phyloP scores from a whole-genome alignment of 495 filamentous ascomycete genomes.

The Penicillium cosmopolitanum region DNA sequence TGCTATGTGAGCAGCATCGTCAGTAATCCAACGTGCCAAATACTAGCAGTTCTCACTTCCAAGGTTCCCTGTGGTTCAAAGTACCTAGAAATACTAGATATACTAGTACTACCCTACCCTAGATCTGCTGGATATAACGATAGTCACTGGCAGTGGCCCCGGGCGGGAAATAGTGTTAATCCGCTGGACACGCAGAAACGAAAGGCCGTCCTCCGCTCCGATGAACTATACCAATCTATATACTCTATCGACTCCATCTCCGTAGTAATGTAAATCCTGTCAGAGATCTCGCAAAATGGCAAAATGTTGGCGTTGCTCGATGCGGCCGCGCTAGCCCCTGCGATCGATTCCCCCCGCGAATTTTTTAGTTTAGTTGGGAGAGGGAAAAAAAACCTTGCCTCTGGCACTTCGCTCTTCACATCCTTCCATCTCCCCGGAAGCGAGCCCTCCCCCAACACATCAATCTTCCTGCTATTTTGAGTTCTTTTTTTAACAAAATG shows the following conservation, averaged over 20 bases:
- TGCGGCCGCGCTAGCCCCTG: conserved; percentile 49
- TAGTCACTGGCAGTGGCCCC: no score
- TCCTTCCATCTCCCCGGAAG: conserved; percentile 31
- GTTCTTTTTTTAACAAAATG: conserved; percentile 32
- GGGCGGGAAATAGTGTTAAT: conserved; percentile 36
- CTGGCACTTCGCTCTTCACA: conserved; percentile 40
- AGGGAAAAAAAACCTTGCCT: conserved; percentile 41
- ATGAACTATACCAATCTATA: conserved; percentile 27
- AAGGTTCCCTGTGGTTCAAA: no score
- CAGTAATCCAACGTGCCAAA: no score
- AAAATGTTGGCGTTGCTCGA: conserved; percentile 42
- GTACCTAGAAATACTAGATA: no score
- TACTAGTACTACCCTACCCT: no score
- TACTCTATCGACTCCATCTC: no score
- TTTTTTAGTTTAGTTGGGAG: conserved; percentile 35
- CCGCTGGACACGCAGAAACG: conserved; percentile 54
- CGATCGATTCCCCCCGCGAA: conserved; percentile 40
- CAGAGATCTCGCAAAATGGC: conserved; percentile 6
- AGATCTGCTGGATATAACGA: no score
- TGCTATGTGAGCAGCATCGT: no score
- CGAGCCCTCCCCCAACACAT: conserved; percentile 27
- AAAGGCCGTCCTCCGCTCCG: conserved; percentile 47
- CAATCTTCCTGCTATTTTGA: conserved; percentile 12
- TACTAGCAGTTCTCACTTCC: no score
- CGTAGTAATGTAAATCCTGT: not conserved